Percentiles rank a stretch among this genome's conserved stretches.
These are phyloP conservation scores for Xerocomellus chrysenteron DNA, from an alignment of 768 basidiomycete genomes.

Conservation along the genomic window DNA sequence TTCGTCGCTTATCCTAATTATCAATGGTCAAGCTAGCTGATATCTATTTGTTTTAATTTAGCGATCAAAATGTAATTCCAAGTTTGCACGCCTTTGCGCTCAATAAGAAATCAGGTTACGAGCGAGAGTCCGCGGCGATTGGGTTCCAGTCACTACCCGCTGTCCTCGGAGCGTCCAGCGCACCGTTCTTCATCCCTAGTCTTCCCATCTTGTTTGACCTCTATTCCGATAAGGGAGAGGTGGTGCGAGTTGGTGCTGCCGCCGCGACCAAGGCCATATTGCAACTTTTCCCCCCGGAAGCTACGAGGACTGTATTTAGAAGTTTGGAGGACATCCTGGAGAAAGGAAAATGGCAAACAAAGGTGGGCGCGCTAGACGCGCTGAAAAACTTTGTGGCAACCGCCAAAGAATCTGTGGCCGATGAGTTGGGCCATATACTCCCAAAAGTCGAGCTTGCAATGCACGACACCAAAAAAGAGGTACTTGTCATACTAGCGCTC, in stretches of 20 bases:
- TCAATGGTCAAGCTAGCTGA: constrained; percentile 15
- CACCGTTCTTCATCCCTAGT: constrained; percentile 73
- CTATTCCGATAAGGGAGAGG: constrained; percentile 92
- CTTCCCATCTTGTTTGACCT: constrained; percentile 79
- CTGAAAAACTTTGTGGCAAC: constrained; percentile 70
- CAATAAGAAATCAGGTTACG: constrained; percentile 86
- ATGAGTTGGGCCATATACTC: constrained; percentile 75
- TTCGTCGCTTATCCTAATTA: constrained; percentile 32
- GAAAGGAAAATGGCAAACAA: constrained; percentile 89
- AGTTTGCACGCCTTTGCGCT: constrained; percentile 67
- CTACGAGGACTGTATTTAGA: constrained; percentile 65
- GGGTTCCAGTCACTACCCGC: constrained; percentile 74
- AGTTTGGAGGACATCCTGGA: constrained; percentile 73
- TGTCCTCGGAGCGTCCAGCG: constrained; percentile 66
- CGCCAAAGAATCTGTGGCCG: constrained; percentile 76
- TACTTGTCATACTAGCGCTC: constrained; percentile 31
- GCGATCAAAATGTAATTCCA: constrained; percentile 60
- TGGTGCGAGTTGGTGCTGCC: constrained; percentile 80
- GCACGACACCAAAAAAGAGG: constrained; percentile 97
- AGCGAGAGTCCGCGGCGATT: constrained; percentile 84
- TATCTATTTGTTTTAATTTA: constrained; percentile 27
- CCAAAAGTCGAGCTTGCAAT: constrained; percentile 87
- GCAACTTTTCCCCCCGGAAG: constrained; percentile 81
- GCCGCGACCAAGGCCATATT: constrained; percentile 81
- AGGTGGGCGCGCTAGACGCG: constrained; percentile 90